A percentile compares a stretch with the other conserved stretches of the same genome.
Evolutionary conservation across 768 basidiomycete species (phyloP).

Genomic region (Pleurotus eryngii): DNA sequence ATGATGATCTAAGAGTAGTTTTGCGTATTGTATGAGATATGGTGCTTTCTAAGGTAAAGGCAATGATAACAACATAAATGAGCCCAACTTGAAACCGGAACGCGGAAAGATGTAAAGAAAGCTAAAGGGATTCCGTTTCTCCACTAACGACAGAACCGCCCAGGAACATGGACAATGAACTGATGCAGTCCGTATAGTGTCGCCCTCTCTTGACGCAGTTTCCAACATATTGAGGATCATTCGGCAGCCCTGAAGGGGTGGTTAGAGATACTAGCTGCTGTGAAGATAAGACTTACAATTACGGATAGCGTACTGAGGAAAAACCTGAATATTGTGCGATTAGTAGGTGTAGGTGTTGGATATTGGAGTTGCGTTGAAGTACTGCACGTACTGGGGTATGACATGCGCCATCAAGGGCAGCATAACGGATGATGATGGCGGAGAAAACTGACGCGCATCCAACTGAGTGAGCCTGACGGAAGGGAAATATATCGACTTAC

Average conservation of each 20-base stretch:
- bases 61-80: no score
- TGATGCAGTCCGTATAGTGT: background rate
- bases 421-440: background rate
- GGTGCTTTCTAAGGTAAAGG: no score
- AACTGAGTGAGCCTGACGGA: no score
- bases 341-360: no score
- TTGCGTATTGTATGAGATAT: no score
- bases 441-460: background rate
- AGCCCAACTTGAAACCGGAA: no score
- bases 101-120: no score
- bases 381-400: background rate
- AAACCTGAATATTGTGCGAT: background rate
- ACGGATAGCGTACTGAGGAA: background rate
- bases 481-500: background rate
- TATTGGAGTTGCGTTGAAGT: background rate
- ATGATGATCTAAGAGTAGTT: no score
- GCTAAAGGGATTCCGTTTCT: no score
- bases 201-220: background rate
- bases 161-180: background rate
- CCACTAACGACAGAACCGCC: background rate
- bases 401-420: background rate
- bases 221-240: background rate
- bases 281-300: background rate
- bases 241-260: background rate
- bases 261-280: background rate